Conservation (phyloP, 2,329 filamentous ascomycete species). For the Clonostachys rosea region DNA sequence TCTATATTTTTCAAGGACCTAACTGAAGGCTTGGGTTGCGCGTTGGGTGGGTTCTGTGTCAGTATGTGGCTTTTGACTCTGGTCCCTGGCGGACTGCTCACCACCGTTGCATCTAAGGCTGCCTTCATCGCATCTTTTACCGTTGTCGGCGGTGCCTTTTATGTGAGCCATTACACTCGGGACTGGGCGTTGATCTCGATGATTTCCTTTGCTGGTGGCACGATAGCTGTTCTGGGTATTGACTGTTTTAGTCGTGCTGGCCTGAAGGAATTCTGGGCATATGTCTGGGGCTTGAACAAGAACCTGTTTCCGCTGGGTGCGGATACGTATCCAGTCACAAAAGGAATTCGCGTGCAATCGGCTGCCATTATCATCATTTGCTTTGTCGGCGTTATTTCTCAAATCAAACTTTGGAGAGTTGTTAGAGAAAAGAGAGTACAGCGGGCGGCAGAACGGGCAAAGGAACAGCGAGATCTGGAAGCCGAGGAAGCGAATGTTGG, state of each 20-base stretch:
- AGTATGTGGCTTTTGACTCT: constrained; percentile 89
- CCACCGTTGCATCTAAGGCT: constrained; percentile 54
- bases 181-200: constrained; percentile 71
- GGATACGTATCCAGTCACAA: constrained; percentile 78
- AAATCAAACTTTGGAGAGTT: constrained; percentile 81
- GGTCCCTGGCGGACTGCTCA: constrained; percentile 69
- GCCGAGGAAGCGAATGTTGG: constrained; percentile 68
- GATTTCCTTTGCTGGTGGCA: constrained; percentile 79
- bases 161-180: constrained; percentile 74
- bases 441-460: constrained; percentile 43
- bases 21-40: constrained; percentile 74
- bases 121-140: constrained; percentile 75
- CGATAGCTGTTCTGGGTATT: constrained; percentile 74
- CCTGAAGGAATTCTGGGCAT: constrained; percentile 93
- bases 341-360: constrained; percentile 80
- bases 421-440: constrained; percentile 58
- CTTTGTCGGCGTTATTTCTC: constrained; percentile 73
- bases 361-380: constrained; percentile 73
- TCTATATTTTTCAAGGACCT: constrained; percentile 79
- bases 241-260: constrained; percentile 90
- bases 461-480: constrained; percentile 49
- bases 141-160: constrained; percentile 63
- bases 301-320: constrained; percentile 74
- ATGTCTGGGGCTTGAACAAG: constrained; percentile 80
- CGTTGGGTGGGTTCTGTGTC: constrained; percentile 81